These are phyloP conservation scores for Cryptococcus sp. DNA, from an alignment of 1,284 basidiomycete species.

Conservation along the genomic window DNA sequence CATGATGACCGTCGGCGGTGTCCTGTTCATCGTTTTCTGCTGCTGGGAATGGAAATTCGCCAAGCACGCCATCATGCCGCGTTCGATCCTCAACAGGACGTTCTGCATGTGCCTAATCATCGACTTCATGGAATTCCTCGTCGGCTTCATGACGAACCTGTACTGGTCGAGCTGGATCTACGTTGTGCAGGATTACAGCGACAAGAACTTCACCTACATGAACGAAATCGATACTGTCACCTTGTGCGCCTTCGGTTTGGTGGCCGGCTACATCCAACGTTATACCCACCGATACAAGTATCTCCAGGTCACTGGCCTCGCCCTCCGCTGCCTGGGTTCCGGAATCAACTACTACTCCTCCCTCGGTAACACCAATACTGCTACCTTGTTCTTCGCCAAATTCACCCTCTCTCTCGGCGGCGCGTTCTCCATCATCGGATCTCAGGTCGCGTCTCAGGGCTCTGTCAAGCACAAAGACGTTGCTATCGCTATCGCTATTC, in stretches of 20 bases:
- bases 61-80: constrained; percentile 46
- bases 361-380: constrained; percentile 27
- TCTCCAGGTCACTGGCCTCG: constrained; percentile 35
- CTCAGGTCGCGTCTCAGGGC: constrained; percentile 47
- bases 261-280: constrained; percentile 49
- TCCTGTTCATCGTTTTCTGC: constrained; percentile 43
- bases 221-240: constrained; percentile 27
- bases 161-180: constrained; percentile 51
- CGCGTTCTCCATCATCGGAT: constrained; percentile 43
- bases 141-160: constrained; percentile 34
- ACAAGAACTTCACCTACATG: constrained; percentile 22
- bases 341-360: constrained; percentile 22
- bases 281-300: constrained; percentile 54
- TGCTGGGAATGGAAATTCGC: constrained; percentile 48
- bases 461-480: constrained; percentile 50
- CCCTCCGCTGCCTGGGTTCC: neutral
- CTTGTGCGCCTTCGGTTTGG: constrained; percentile 48
- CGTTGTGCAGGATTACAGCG: constrained; percentile 36
- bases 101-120: constrained; percentile 33
- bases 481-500: constrained; percentile 42
- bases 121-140: constrained; percentile 47
- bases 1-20: constrained; percentile 50
- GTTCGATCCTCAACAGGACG: constrained; percentile 50
- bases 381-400: constrained; percentile 22
- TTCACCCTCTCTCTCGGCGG: constrained; percentile 41